Evolutionary conservation across 306 rosid species (phyloP), one percentile per base, ranked within the genome.

Genomic region (Begonia loranthoides): DNA sequence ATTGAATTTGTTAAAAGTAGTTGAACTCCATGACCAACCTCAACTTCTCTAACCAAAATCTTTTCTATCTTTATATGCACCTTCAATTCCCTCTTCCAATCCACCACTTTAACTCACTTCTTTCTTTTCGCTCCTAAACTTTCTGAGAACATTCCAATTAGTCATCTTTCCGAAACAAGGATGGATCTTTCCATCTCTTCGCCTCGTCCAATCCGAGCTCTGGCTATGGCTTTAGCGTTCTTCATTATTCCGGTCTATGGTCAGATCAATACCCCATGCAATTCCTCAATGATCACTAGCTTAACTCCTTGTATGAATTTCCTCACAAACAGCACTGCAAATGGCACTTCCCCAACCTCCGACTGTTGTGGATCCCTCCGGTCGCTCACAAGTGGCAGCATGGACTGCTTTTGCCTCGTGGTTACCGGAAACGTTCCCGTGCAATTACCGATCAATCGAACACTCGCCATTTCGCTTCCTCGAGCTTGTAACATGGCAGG

Each of bases 401-500:
- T 56, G 74, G 70, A 65, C 24, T 75, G 82, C 61, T 52, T 75
- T 10, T 81, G 82, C 63, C 78, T 70, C 51, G 6, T 81, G 36
- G 60, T 81, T 1, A 74, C 74, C 2, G 78, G 66, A 1, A 62
- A 60, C 5, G 59, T 73, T 69, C 78, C 80, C 16, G 62, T 78
- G 54, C 73, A 14, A 63, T 0, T 82, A 17, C 92, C 94, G 9
- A 51, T 86, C 60, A 86, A 78, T 41, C 61, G 84, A 34, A 54
- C 92, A 2, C 53, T 78, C 13, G 99, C 86, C 63, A 54, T 83
- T 19, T 74, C 94, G 59, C 97, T 85, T 50, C 94, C 95, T 58
- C 83, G 85, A 15, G 95, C 90, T 33, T 90, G 97, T 74, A 78
- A 78, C 67, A 62, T 79, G 78, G 69, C 86, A 0, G 77, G 81